Conservation (phyloP, 257 asterid genomes). For the Nicotiana tomentosiformis region DNA sequence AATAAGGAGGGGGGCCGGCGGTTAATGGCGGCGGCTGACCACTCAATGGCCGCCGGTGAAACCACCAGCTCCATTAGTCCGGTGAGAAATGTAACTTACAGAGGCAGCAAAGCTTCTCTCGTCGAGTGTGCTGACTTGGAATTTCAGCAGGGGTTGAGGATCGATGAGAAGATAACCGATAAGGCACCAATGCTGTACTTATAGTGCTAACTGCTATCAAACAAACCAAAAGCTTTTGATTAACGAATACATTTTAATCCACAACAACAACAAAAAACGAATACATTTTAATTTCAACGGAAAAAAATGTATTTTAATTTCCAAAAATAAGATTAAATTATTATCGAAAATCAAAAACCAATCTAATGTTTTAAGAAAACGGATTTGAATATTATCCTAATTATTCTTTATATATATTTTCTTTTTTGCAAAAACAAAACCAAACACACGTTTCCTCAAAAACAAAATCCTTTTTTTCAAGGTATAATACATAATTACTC, state of each 20-base stretch:
- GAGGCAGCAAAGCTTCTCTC: neutral
- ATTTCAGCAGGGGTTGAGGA: neutral
- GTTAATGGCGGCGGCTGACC: neutral
- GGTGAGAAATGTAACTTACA: neutral
- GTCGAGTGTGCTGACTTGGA: neutral
- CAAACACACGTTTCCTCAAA: no score
- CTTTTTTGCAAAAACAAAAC: no score
- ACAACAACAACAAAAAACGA: neutral
- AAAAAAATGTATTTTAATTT: neutral
- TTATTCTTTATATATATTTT: no score
- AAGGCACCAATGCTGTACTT: neutral
- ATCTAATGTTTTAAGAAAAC: no score
- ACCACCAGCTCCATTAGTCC: slow-evolving; percentile 4
- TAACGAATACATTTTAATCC: no score
- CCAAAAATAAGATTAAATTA: neutral
- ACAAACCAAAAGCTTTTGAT: neutral
- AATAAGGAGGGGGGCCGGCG: neutral
- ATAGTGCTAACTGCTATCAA: neutral
- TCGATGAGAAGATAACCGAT: neutral
- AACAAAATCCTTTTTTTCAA: no score
- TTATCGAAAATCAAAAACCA: no score
- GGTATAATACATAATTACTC: no score
- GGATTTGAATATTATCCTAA: no score
- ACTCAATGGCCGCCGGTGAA: neutral
- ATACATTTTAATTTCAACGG: no score